Conservation (phyloP, 768 basidiomycete genomes). For the Strobilomyces dryophilus region DNA sequence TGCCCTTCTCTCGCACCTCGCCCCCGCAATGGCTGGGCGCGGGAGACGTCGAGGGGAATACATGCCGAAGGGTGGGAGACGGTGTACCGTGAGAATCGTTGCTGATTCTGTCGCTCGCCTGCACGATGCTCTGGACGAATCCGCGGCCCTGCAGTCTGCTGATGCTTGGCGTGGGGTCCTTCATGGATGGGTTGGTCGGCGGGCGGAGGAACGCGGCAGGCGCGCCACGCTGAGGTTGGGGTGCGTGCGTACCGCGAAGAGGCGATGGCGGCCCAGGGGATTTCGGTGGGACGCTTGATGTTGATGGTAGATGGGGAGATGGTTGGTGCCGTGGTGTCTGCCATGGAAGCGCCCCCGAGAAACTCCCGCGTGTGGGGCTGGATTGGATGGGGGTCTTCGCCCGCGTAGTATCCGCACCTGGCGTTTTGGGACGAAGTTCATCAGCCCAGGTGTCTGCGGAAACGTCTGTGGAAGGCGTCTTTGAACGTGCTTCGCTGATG, state of each 20-base stretch:
- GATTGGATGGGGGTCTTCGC: constrained; percentile 17
- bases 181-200: constrained; percentile 39
- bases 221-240: constrained; percentile 38
- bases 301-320: constrained; percentile 31
- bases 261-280: constrained; percentile 36
- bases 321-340: constrained; percentile 26
- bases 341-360: constrained; percentile 16
- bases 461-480: constrained; percentile 16
- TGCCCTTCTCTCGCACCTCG: constrained; percentile 36
- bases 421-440: constrained; percentile 22
- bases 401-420: constrained; percentile 13
- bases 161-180: constrained; percentile 78
- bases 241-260: constrained; percentile 38
- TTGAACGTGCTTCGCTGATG: constrained; percentile 13
- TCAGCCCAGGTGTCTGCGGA: constrained; percentile 10
- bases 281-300: constrained; percentile 23
- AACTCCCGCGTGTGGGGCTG: constrained; percentile 14
- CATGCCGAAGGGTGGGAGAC: constrained; percentile 18
- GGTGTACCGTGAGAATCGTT: constrained; percentile 31
- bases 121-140: constrained; percentile 81
- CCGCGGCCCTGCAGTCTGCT: constrained; percentile 81
- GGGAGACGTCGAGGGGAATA: constrained; percentile 27
- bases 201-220: constrained; percentile 58
- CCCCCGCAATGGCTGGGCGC: constrained; percentile 32
- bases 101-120: constrained; percentile 57